Evolutionary conservation across 495 filamentous ascomycete species (phyloP), one percentile per base, ranked within the genome.

Genomic region (Cryomyces minteri): DNA sequence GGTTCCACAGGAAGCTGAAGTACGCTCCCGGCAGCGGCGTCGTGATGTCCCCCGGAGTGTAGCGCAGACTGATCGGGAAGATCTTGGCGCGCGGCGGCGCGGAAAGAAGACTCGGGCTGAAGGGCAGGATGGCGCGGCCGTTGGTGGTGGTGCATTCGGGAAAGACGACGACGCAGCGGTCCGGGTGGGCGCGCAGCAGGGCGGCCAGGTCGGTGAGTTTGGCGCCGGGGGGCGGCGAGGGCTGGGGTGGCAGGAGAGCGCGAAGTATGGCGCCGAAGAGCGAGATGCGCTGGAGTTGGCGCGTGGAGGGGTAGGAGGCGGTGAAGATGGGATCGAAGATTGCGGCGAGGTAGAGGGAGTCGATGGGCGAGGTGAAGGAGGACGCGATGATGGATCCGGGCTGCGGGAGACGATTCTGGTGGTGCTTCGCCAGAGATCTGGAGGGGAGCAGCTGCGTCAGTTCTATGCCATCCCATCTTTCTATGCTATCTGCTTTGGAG

Each of bases 281-380:
- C 4, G 79, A 78, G 41, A 96, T 74, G 34, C 66, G 76, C 45
- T 80, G 74, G 30, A 96, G 83, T 37, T 77, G 73, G 32, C 73
- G 72, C 0, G 76, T 78, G 50, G 67, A 63, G 0, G 87, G 85
- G 58, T 84, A 93, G 7, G 74, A 80, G 12, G 77, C 70, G 32
- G 84, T 88, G 65, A 99, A 96, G 59, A 99, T 70, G 14, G 88
- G 88, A 61, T 93, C 84, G 65, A 95, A 98, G 54, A 98, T 85
- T 31, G 86, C 86, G 40, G 88, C 85, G n/a, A 99, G 76, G 60
- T 96, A 96, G 32, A 99, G 65, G 4, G 84, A 80, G 58, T 99
- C 90, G 56, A 99, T 74, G 2, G 90, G 90, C 0, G 82, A 88
- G 31, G 86, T 95, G 57, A 83, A 87, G 41, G 84, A 87, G 41